Base-by-base conservation (phyloP, 306 rosid genomes). In the Lagenaria siceraria region DNA sequence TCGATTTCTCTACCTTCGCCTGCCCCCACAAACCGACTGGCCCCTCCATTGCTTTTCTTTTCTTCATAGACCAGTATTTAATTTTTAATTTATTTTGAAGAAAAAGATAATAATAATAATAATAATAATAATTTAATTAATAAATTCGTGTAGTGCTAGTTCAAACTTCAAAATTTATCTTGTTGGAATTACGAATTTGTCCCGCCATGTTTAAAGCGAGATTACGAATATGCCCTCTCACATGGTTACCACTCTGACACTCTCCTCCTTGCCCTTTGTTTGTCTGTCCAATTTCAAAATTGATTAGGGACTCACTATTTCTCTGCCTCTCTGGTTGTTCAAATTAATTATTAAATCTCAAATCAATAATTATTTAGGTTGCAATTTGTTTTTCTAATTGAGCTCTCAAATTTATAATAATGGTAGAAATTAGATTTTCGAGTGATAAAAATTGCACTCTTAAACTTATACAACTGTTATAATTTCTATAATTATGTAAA, bases 1-100 rank as follows among this genome's bases (percentile, higher is more conserved):
- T 82, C 79, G 75, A 65, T 82, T 84, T 78, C 82, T 75, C 80
- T 75, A 68, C 86, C 54, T 70, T 84, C 55, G 63, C 66, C 40
- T 60, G 73, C 72, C 84, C 87, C 82, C 83, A 78, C 84, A 78
- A 83, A 60, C 82, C 83, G 84, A 78, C 89, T 79, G 84, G 38
- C 76, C 43, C 83, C 75, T 77, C 78, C 65, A 27, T 54, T 81
- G 51, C 78, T 70, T 78, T 71, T 48, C 78, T 69, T 78, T 72
- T 51, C 77, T 58, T 73, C 60, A 1, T 27, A 73, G 43, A 73
- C 77, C 74, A 38, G 27, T 66, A 35, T 35, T 62, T 62, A 4
- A 18, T 38, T 64, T n/a, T 64, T 64, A 6, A 14, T 15, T 62
- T 29, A 2, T 62, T 31, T 19, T 7, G 0, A 29, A 31, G 6